These are phyloP conservation scores for Aspergillus novofumigatus DNA, from an alignment of 2,329 filamentous ascomycete species.

Conservation along the genomic window DNA sequence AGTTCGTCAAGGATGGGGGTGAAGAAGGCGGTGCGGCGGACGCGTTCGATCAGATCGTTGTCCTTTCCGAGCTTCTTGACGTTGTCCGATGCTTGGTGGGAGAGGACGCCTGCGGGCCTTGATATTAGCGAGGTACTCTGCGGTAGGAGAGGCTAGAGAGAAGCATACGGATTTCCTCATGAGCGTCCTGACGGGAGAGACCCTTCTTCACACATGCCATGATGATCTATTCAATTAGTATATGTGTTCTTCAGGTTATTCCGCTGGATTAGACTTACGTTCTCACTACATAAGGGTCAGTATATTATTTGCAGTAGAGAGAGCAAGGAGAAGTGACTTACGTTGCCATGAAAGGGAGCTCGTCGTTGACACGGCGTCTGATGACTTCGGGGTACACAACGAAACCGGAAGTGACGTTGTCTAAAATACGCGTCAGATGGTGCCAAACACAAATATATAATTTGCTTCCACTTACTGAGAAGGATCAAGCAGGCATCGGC, in stretches of 20 bases:
- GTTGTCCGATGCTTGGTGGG: conserved; percentile 66
- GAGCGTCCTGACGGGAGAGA: conserved; percentile 71
- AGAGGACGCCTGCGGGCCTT: conserved; percentile 55
- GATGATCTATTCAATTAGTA: conserved; percentile 56
- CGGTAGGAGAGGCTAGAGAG: background rate
- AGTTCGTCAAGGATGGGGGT: conserved; percentile 64
- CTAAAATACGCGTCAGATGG: conserved; percentile 31
- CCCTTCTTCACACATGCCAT: conserved; percentile 73
- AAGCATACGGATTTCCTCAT: conserved; percentile 70
- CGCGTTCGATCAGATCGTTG: conserved; percentile 79
- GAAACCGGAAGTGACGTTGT: conserved; percentile 65
- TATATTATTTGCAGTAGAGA: background rate
- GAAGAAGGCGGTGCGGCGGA: conserved; percentile 71
- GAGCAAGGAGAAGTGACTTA: conserved; percentile 30
- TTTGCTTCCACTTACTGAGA: conserved; percentile 24
- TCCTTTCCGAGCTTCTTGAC: conserved; percentile 68
- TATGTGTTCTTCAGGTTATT: conserved; percentile 3
- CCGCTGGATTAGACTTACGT: conserved; percentile 19
- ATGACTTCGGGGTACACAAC: conserved; percentile 78
- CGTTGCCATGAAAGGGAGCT: conserved; percentile 84
- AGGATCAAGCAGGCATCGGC: conserved; percentile 56
- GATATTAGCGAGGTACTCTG: conserved; percentile 1
- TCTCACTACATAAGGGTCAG: conserved; percentile 29
- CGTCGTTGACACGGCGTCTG: conserved; percentile 61
- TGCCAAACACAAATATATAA: background rate